These are phyloP conservation scores for Globisporangium abappressorium DNA, from an alignment of 352 stramenopile genomes.

Conservation along the genomic window DNA sequence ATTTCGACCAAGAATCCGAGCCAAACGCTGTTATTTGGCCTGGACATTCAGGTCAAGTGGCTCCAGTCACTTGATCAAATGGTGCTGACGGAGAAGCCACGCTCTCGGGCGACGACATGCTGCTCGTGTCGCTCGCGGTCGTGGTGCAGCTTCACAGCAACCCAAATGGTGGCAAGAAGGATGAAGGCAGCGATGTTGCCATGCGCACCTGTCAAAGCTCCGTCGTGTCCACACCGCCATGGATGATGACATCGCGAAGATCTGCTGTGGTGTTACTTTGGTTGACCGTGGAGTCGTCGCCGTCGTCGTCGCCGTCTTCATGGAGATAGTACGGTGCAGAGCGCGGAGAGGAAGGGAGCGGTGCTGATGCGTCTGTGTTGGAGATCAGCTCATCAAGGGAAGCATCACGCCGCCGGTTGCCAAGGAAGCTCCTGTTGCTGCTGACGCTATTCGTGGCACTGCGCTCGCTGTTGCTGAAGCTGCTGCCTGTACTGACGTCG, in stretches of 20 bases:
- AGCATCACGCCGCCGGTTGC: background rate
- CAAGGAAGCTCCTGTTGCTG: conserved; percentile 8
- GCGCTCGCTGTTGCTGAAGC: conserved; percentile 1
- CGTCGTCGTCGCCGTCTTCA: background rate
- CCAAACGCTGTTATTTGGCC: too few relatives aligned
- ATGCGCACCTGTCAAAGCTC: conserved; percentile 3
- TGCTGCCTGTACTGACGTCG: conserved; percentile 1
- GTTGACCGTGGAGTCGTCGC: background rate
- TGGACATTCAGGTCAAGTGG: too few relatives aligned
- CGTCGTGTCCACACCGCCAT: background rate
- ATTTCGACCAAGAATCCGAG: too few relatives aligned
- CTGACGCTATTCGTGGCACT: conserved; percentile 1
- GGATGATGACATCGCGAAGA: conserved; percentile 3
- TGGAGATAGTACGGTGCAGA: conserved; percentile 8
- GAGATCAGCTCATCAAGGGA: conserved; percentile 4
- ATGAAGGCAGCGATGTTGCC: background rate
- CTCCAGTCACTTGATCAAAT: background rate
- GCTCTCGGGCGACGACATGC: conserved; percentile 24
- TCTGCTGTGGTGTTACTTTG: background rate
- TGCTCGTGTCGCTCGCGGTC: conserved; percentile 45
- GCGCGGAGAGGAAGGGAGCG: conserved; percentile 2
- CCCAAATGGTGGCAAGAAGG: background rate
- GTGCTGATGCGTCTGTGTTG: background rate
- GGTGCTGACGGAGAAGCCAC: conserved; percentile 6
- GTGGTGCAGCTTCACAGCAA: conserved; percentile 32